phyloP scores from a whole-genome alignment of 192 early-diverging fungal species.

The Backusella parvicylindrica region DNA sequence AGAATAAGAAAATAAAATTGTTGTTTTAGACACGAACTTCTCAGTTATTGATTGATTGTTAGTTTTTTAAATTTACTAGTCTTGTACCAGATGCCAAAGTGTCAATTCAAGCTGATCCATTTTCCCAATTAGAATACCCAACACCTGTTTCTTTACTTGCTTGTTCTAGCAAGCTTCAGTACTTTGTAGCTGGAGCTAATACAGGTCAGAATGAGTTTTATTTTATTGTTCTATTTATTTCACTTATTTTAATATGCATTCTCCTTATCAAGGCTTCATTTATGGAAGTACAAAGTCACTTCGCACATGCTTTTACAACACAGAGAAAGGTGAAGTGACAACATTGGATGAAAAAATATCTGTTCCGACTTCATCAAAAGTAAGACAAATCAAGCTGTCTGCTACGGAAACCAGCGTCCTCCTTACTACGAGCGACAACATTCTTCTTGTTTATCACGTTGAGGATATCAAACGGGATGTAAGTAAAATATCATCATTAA shows the following conservation, averaged over 20 bases:
- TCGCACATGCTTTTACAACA: conserved; percentile 34
- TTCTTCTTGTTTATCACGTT: conserved; percentile 35
- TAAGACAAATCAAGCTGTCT: conserved; percentile 41
- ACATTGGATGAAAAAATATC: conserved; percentile 22
- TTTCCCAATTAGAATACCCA: conserved; percentile 35
- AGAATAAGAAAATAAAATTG: background rate
- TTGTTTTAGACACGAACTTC: background rate
- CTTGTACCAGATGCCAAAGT: conserved; percentile 40
- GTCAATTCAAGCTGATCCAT: conserved; percentile 28
- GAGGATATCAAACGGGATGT: conserved; percentile 38
- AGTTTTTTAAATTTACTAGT: conserved; percentile 22
- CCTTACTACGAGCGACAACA: conserved; percentile 32
- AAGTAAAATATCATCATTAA: conserved; percentile 19
- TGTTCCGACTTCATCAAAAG: conserved; percentile 26
- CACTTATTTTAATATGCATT: background rate
- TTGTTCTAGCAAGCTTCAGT: conserved; percentile 63
- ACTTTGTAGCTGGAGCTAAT: conserved; percentile 60
- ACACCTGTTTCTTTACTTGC: conserved; percentile 51
- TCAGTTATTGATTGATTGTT: conserved; percentile 1
- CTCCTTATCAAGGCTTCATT: conserved; percentile 33
- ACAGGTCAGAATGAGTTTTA: conserved; percentile 39
- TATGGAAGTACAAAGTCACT: conserved; percentile 31
- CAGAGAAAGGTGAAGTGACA: conserved; percentile 13
- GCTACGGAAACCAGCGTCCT: conserved; percentile 41
- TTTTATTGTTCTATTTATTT: background rate